Evolutionary conservation across 352 stramenopile species (phyloP).

Genomic region (Globisporangium camurandrum): DNA sequence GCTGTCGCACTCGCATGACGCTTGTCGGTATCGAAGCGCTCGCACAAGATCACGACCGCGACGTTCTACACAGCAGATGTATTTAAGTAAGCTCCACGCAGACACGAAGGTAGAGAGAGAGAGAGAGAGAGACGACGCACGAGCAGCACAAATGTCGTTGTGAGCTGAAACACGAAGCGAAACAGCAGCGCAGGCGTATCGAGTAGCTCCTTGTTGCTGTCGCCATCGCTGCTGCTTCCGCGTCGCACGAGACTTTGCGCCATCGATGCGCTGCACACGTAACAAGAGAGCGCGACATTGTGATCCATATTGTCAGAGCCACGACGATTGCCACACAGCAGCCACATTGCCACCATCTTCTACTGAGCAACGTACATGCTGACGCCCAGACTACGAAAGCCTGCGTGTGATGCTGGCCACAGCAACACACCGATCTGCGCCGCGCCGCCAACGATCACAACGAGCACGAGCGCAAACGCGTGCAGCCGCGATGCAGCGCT

Average conservation of each 20-base stretch:
- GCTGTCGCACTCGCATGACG: not conserved
- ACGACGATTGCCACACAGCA: too few species aligned
- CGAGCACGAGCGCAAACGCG: conserved; percentile 28
- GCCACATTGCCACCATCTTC: too few species aligned
- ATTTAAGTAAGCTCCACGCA: not conserved
- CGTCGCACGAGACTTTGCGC: conserved; percentile 13
- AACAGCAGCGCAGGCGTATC: conserved; percentile 19
- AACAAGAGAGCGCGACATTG: too few species aligned
- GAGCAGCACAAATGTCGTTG: conserved; percentile 34
- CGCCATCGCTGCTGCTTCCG: not conserved
- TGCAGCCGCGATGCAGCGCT: conserved; percentile 30
- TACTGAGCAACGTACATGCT: conserved; percentile 32
- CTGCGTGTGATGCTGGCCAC: conserved; percentile 21
- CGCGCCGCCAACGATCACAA: conserved; percentile 38
- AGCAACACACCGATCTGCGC: conserved; percentile 36
- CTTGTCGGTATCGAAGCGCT: conserved; percentile 40
- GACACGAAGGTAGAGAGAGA: not conserved
- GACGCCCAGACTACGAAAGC: conserved; percentile 29
- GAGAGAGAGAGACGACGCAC: conserved; percentile 12
- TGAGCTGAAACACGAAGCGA: conserved; percentile 27
- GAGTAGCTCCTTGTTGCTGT: not conserved
- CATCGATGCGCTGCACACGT: conserved; percentile 21
- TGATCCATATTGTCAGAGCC: too few species aligned
- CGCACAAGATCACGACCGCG: conserved; percentile 45
- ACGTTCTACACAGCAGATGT: conserved; percentile 31